Evolutionary conservation across 306 rosid species (phyloP), one percentile per base, ranked within the genome.

Genomic region (Vigna nakashimae): DNA sequence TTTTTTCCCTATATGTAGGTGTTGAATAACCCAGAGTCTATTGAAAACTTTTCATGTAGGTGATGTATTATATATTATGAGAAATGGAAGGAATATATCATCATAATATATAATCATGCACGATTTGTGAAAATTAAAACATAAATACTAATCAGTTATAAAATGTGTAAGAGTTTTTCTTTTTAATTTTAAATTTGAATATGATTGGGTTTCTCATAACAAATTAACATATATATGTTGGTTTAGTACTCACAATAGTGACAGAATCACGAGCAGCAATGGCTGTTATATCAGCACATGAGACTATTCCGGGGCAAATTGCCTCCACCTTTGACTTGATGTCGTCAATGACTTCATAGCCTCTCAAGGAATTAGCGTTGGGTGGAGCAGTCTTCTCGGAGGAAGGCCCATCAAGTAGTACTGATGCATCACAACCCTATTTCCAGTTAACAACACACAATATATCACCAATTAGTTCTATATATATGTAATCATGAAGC

Each of bases 351-450:
- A 90, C 92, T 3, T 89, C 78, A 55, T 65, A 94, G 2, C 96
- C 96, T 65, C 98, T 87, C 0, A 83, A 6, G 0, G 98, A 94
- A 13, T 79, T 40, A 0, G 64, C 80, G 65, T 94, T 94, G 1
- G 98, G 94, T 42, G n/a, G 26, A 3, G 98, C 97, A 6, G 86
- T 88, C 55, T 94, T 88, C 82, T 94, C 98, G 4, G 87, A 75
- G 0, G 90, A 45, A 4, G 96, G 86, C 65, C 89, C 97, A 65
- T 88, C 98, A 49, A 94, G 78, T 32, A 94, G 81, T 2, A 94
- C 58, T 1, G 98, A 94, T 46, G 87, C 97, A 78, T 94, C 98
- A 20, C 98, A 94, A 45, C 98, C 98, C 97, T 94, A 71, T 66
- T 73, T 73, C 53, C 72, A 72, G 12, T 66, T 43, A 18, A 3